Conservation (phyloP, 352 stramenopile genomes). For the Pythium pectinolyticum region DNA sequence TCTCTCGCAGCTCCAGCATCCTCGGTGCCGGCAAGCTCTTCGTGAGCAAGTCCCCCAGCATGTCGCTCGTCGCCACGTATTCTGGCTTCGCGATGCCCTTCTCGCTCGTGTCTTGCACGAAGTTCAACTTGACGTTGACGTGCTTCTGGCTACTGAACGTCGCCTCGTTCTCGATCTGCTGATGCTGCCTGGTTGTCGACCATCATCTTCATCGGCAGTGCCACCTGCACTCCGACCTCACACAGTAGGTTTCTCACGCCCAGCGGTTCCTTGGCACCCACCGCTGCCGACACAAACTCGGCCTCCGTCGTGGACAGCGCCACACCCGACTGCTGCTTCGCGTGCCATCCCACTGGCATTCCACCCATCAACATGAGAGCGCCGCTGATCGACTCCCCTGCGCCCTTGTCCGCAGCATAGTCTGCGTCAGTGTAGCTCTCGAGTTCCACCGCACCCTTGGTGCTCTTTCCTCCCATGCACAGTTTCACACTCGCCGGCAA, state of each 20-base stretch:
- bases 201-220: slow-evolving; percentile 6
- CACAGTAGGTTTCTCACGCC: neutral
- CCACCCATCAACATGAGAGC: slow-evolving; percentile 17
- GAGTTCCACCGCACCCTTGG: neutral
- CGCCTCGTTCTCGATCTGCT: slow-evolving; percentile 15
- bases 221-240: slow-evolving; percentile 5
- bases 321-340: slow-evolving; percentile 20
- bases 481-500: slow-evolving; percentile 25
- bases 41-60: slow-evolving; percentile 14
- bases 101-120: slow-evolving; percentile 3
- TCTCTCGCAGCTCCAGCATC: slow-evolving; percentile 2
- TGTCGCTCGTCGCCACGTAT: slow-evolving; percentile 13
- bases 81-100: slow-evolving; percentile 3
- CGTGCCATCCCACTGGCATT: slow-evolving; percentile 10
- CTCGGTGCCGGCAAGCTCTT: slow-evolving; percentile 12
- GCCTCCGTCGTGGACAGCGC: neutral
- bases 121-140: slow-evolving; percentile 16
- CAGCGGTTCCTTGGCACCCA: neutral
- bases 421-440: slow-evolving; percentile 24
- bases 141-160: slow-evolving; percentile 10
- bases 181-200: slow-evolving; percentile 21
- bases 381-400: slow-evolving; percentile 26
- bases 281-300: slow-evolving; percentile 1
- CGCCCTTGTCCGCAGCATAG: slow-evolving; percentile 25
- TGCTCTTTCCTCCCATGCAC: neutral